phyloP scores from a whole-genome alignment of 805 yeast genomes.

The Yamadazyma kitorensis region DNA sequence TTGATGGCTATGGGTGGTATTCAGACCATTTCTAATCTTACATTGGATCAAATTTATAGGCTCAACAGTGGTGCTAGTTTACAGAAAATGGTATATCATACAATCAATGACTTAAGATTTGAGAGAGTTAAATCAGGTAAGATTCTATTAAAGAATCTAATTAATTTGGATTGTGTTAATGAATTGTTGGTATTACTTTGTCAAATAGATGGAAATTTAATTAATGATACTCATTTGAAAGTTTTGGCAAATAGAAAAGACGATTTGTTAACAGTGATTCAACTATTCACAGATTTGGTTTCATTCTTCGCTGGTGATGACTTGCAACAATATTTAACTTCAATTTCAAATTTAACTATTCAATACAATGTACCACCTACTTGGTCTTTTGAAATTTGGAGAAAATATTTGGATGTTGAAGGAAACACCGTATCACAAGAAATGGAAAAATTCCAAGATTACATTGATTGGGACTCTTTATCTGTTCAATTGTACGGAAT shows the following conservation, averaged over 20 bases:
- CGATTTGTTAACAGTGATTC: conserved; percentile 64
- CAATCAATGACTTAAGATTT: conserved; percentile 60
- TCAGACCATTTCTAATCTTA: conserved; percentile 63
- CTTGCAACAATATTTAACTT: conserved; percentile 34
- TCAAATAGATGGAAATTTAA: conserved; percentile 41
- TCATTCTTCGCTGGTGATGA: conserved; percentile 44
- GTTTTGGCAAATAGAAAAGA: conserved; percentile 70
- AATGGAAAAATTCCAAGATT: conserved; percentile 9
- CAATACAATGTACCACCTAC: conserved; percentile 47
- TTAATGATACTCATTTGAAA: conserved; percentile 55
- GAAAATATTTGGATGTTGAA: conserved; percentile 39
- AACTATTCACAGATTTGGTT: conserved; percentile 57
- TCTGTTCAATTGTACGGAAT: conserved; percentile 46
- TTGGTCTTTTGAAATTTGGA: conserved; percentile 82
- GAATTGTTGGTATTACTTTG: conserved; percentile 69
- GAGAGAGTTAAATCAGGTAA: conserved; percentile 45
- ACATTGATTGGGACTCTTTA: conserved; percentile 14
- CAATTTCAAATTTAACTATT: conserved; percentile 39
- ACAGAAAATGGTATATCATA: conserved; percentile 50
- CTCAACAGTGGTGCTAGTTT: conserved; percentile 64
- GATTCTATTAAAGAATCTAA: conserved; percentile 47
- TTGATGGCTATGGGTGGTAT: conserved; percentile 77
- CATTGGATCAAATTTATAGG: conserved; percentile 60
- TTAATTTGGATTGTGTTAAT: conserved; percentile 42
- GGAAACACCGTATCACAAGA: not conserved